Evolutionary conservation across 495 filamentous ascomycete species (phyloP), one percentile per base, ranked within the genome.

Genomic region (Aspergillus conjunctus): DNA sequence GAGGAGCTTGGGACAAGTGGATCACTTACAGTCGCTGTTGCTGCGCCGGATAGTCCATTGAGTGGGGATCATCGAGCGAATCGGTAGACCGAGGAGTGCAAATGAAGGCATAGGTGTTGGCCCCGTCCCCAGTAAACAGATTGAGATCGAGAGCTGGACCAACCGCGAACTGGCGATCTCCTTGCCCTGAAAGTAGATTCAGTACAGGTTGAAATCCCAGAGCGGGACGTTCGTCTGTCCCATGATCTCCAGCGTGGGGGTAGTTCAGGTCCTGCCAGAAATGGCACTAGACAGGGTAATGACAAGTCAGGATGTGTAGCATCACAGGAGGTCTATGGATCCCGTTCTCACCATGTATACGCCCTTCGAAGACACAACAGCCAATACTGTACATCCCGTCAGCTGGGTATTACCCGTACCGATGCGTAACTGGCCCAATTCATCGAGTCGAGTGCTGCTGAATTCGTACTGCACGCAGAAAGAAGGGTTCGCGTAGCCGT

Each of bases 231-330:
- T 26, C 46, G 21, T 17, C 4, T 20, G 46, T 21, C 21, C 46
- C 3, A 10, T 26, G 3, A 22, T 20, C 22, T 50, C 12, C n/a
- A 22, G 46, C n/a, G n/a, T n/a, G n/a, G n/a, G n/a, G n/a, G n/a
- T 50, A 50, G 21, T 50, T 50, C 6, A 50, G 8, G 46, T 50
- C 46, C 12, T 50, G 17, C 46, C 46, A 50, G 46, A 50, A 50
- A 22, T 50, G 46, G 46, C 46, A 50, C 46, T 50, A 20, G 7
- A 22, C 8, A 46, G 12, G 17, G 7, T n/a, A 46, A 14, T 20
- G 17, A 50, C 22, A 50, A 50, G 22, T 8, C n/a, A 50, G 18
- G 6, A 22, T 15, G 21, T 3, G 18, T n/a, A n/a, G n/a, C n/a
- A n/a, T n/a, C n/a, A n/a, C n/a, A n/a, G 46, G 46, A 7, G 21